Conservation (phyloP, 805 yeast species). For the Candida quercuum region DNA sequence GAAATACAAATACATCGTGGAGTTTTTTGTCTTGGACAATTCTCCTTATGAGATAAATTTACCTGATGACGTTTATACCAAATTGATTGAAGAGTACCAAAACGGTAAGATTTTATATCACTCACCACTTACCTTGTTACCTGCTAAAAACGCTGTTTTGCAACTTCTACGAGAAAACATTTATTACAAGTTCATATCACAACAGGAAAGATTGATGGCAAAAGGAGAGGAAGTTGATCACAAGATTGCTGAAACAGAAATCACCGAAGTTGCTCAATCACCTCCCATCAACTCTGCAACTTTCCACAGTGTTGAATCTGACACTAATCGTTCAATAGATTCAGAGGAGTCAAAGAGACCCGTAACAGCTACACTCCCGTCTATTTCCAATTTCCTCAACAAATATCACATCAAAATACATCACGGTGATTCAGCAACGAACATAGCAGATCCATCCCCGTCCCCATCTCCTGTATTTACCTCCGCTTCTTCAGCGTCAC, state of each 20-base stretch:
- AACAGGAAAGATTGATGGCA: slow-evolving; percentile 15
- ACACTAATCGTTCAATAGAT: not conserved
- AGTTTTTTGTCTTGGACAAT: slow-evolving; percentile 34
- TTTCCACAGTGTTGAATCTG: not conserved
- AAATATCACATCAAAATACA: slow-evolving; percentile 13
- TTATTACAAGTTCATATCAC: slow-evolving; percentile 24
- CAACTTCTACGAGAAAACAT: slow-evolving; percentile 29
- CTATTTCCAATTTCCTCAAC: slow-evolving; percentile 13
- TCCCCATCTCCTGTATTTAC: no score
- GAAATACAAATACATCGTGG: slow-evolving; percentile 36
- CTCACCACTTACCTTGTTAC: slow-evolving; percentile 26
- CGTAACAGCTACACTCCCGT: slow-evolving; percentile 4
- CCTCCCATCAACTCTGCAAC: not conserved
- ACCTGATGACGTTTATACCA: slow-evolving; percentile 32
- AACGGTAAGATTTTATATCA: slow-evolving; percentile 25
- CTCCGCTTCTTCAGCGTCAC: no score
- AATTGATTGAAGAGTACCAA: slow-evolving; percentile 23
- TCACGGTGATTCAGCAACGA: slow-evolving; percentile 1
- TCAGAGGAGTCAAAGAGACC: slow-evolving; percentile 4
- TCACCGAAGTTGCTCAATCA: not conserved
- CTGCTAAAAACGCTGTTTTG: slow-evolving; percentile 27
- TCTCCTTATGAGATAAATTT: slow-evolving; percentile 46
- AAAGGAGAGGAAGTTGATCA: slow-evolving; percentile 4
- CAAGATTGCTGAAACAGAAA: no score
- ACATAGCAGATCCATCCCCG: no score